Conservation (phyloP, 2,329 filamentous ascomycete genomes). For the Aureobasidium namibiae region DNA sequence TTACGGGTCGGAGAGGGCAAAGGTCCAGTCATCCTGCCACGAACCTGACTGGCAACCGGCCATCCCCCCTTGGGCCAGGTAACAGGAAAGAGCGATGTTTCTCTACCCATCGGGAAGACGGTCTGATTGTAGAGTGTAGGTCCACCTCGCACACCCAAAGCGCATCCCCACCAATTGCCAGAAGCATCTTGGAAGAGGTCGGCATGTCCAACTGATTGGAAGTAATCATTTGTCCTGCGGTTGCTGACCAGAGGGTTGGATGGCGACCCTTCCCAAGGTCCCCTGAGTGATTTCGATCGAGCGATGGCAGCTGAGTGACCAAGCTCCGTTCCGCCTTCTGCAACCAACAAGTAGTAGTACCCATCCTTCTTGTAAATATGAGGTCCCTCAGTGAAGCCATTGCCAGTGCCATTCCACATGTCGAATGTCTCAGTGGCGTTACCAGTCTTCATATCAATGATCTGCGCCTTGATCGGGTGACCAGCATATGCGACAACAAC, state of each 20-base stretch:
- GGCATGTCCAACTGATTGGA: slow-evolving; percentile 48
- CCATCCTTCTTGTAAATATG: slow-evolving; percentile 32
- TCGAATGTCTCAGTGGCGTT: slow-evolving; percentile 18
- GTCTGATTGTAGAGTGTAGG: slow-evolving; percentile 26
- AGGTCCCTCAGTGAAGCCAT: slow-evolving; percentile 27
- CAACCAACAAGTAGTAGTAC: slow-evolving; percentile 30
- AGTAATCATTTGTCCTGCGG: slow-evolving; percentile 24
- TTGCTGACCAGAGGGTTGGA: slow-evolving; percentile 22
- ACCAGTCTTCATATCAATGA: slow-evolving; percentile 28
- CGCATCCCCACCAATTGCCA: slow-evolving; percentile 47
- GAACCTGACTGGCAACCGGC: slow-evolving; percentile 31
- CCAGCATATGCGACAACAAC: neutral
- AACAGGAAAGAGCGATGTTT: slow-evolving; percentile 42
- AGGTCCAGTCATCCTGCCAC: slow-evolving; percentile 38
- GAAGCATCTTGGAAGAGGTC: slow-evolving; percentile 46
- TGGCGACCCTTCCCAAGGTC: slow-evolving; percentile 20
- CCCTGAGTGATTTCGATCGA: slow-evolving; percentile 27
- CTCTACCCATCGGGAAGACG: slow-evolving; percentile 47
- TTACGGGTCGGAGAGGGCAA: slow-evolving; percentile 29
- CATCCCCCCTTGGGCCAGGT: slow-evolving; percentile 40
- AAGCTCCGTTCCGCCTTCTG: slow-evolving; percentile 32
- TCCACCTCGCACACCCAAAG: slow-evolving; percentile 39
- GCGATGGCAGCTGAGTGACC: slow-evolving; percentile 32
- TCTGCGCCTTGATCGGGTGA: slow-evolving; percentile 7
- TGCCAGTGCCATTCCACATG: slow-evolving; percentile 31